Conservation (phyloP, 2,329 filamentous ascomycete genomes). For the Fusarium tuaranense region DNA sequence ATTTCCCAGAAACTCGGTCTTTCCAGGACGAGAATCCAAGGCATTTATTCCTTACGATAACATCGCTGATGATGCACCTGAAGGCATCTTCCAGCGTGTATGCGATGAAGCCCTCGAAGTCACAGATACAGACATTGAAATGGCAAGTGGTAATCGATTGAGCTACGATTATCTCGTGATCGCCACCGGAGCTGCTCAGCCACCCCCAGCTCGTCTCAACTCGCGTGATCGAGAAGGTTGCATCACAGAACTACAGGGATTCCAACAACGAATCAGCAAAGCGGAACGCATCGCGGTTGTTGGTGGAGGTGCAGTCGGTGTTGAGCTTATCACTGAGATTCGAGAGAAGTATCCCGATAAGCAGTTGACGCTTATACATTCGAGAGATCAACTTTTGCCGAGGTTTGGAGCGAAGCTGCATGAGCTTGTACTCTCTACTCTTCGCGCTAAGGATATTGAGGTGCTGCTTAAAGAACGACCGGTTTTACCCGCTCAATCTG, state of each 20-base stretch:
- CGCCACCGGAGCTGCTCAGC: conserved; percentile 31
- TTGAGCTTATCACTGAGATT: conserved; percentile 26
- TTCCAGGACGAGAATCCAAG: conserved; percentile 6
- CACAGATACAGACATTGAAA: neutral
- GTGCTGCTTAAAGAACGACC: conserved; percentile 14
- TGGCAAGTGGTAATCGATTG: neutral
- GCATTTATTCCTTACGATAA: conserved; percentile 23
- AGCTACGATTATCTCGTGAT: conserved; percentile 21
- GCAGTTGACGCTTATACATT: conserved; percentile 23
- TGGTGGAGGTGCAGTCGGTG: conserved; percentile 26
- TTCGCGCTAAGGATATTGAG: neutral
- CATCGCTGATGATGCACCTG: neutral
- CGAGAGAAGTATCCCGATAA: conserved; percentile 8
- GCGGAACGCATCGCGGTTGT: conserved; percentile 12
- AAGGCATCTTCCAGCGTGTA: conserved; percentile 15
- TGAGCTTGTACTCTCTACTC: neutral
- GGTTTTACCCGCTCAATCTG: neutral
- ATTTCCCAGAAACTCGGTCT: conserved; percentile 26
- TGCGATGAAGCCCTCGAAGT: conserved; percentile 15
- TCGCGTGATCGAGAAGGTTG: neutral
- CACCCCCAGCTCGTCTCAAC: conserved; percentile 16
- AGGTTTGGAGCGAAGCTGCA: conserved; percentile 25
- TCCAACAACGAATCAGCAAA: conserved; percentile 2
- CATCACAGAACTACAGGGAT: conserved; percentile 7
- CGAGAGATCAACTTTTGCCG: conserved; percentile 16